Conservation (phyloP, 78 protist species). For the Dictyostelium brefeldianum region DNA sequence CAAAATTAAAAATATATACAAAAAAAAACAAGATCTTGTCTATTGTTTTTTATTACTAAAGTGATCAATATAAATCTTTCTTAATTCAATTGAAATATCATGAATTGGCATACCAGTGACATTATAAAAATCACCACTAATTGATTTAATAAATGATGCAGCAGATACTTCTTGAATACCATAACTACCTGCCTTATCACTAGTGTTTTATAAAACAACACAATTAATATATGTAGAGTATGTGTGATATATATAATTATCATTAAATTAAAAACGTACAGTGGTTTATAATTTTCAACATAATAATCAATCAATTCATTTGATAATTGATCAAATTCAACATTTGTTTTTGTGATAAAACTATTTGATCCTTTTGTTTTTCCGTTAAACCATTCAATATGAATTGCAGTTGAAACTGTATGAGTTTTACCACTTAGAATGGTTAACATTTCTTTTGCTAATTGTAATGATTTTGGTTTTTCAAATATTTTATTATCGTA, state of each 20-base stretch:
- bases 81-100: constrained; percentile 20
- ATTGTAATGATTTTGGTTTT: constrained; percentile 53
- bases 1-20: background rate
- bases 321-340: constrained; percentile 41
- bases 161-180: constrained; percentile 82
- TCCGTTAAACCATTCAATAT: background rate
- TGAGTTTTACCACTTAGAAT: constrained; percentile 42
- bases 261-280: no score
- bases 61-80: constrained; percentile 1
- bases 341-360: constrained; percentile 39
- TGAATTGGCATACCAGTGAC: constrained; percentile 81
- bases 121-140: constrained; percentile 73
- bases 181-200: constrained; percentile 81
- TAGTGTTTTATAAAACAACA: no score
- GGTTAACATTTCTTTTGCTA: constrained; percentile 55
- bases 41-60: background rate
- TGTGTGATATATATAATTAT: background rate
- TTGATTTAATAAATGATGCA: constrained; percentile 45
- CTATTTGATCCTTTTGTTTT: background rate
- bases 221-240: background rate
- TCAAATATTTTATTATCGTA: constrained; percentile 54
- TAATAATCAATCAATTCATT: constrained; percentile 26
- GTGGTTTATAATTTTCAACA: constrained; percentile 60
- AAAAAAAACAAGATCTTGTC: background rate
- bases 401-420: constrained; percentile 54